Conservation (phyloP, 208 protist genomes). For the Trypanosoma boissoni region DNA sequence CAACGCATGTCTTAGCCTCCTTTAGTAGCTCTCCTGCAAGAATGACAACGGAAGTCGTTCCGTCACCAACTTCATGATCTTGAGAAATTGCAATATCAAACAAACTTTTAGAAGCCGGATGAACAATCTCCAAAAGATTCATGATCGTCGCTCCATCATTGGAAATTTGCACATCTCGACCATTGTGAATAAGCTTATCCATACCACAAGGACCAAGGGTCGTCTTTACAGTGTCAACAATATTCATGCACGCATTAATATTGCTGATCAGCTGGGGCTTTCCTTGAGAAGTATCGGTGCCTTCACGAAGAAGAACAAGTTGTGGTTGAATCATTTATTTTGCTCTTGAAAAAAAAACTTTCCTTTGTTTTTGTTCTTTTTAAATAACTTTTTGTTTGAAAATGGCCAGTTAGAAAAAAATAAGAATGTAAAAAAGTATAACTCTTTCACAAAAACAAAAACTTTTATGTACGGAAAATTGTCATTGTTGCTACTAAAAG, state of each 20-base stretch:
- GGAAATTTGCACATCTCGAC: constrained; percentile 96
- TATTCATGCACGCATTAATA: constrained; percentile 99
- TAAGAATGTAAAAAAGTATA: no score
- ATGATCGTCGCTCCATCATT: constrained; percentile 99
- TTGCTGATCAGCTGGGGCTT: constrained; percentile 99
- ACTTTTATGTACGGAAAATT: no score
- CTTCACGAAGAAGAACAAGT: constrained; percentile 99
- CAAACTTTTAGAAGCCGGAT: constrained; percentile 98
- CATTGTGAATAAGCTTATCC: constrained; percentile 99
- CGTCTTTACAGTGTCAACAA: constrained; percentile 95
- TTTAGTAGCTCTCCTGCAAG: constrained; percentile 98
- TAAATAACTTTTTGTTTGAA: no score
- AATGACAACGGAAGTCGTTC: constrained; percentile 99
- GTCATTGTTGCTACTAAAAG: no score
- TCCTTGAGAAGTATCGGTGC: constrained; percentile 99
- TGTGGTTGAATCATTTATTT: constrained; percentile 94
- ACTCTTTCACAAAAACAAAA: no score
- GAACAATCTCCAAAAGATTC: constrained; percentile 99
- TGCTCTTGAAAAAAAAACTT: no score
- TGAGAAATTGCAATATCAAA: constrained; percentile 99
- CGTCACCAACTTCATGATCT: constrained; percentile 99
- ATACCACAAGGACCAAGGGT: constrained; percentile 99
- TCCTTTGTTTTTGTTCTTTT: no score
- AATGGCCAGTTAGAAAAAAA: no score
- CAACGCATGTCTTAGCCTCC: constrained; percentile 97